Conservation (phyloP, 192 early-diverging fungal species). For the Blastocladiella britannica region DNA sequence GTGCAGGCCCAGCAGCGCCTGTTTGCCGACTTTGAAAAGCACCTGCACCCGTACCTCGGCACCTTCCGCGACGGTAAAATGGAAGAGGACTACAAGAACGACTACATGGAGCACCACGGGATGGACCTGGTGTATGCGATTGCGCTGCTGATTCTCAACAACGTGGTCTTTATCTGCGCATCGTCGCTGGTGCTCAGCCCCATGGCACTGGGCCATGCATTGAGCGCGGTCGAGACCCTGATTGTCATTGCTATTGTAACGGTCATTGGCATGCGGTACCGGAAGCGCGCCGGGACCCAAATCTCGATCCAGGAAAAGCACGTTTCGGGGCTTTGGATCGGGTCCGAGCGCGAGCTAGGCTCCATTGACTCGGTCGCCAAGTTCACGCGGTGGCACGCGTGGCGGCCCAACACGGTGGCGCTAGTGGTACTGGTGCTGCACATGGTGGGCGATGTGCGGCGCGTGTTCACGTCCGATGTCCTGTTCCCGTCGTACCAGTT, state of each 20-base stretch:
- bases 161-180: not conserved
- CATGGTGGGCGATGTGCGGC: not conserved
- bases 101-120: not conserved
- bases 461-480: not conserved
- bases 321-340: not conserved
- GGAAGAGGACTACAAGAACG: not conserved
- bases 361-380: not conserved
- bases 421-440: not conserved
- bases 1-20: not conserved
- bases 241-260: too few relatives aligned
- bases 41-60: too few relatives aligned
- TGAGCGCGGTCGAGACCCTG: conserved; percentile 1
- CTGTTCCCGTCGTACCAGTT: not conserved
- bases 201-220: not conserved
- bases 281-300: too few relatives aligned
- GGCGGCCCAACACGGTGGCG: conserved; percentile 1
- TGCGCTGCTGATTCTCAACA: not conserved
- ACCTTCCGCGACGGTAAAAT: not conserved
- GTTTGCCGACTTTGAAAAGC: too few relatives aligned
- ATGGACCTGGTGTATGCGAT: not conserved
- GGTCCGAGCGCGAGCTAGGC: not conserved
- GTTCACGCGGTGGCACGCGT: not conserved
- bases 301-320: too few relatives aligned
- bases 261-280: too few relatives aligned
- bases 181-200: not conserved